These are phyloP conservation scores for Cucurbita pepo DNA, from an alignment of 306 rosid genomes.

Conservation along the genomic window DNA sequence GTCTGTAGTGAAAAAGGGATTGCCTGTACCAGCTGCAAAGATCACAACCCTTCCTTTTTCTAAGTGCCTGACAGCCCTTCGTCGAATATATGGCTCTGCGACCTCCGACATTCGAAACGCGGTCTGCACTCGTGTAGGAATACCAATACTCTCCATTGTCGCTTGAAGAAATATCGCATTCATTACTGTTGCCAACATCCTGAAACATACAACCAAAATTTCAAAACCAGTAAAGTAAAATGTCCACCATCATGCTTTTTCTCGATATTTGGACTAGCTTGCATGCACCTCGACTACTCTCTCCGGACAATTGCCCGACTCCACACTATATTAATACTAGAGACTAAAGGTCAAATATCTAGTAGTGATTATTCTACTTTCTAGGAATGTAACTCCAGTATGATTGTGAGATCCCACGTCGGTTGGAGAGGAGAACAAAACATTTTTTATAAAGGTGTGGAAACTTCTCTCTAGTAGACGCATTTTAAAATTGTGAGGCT, in stretches of 20 bases:
- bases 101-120: slow-evolving; percentile 97
- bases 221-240: not conserved
- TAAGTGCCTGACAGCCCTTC: slow-evolving; percentile 89
- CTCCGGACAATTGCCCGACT: too few species aligned
- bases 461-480: too few species aligned
- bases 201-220: slow-evolving; percentile 6
- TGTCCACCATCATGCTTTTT: not conserved
- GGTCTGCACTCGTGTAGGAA: slow-evolving; percentile 97
- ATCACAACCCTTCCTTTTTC: slow-evolving; percentile 97
- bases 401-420: too few species aligned
- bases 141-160: slow-evolving; percentile 97
- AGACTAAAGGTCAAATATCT: not conserved
- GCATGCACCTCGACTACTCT: too few species aligned
- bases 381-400: not conserved
- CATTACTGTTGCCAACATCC: slow-evolving; percentile 98
- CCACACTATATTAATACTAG: not conserved
- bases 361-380: not conserved
- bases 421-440: too few species aligned
- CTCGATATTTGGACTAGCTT: too few species aligned
- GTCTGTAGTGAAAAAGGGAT: slow-evolving; percentile 93
- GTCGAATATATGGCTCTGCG: slow-evolving; percentile 94
- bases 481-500: too few species aligned
- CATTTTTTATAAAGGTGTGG: too few species aligned
- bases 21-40: slow-evolving; percentile 97
- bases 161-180: slow-evolving; percentile 98